Evolutionary conservation across 306 rosid species (phyloP).

Genomic region (Cicer chorassanicum): DNA sequence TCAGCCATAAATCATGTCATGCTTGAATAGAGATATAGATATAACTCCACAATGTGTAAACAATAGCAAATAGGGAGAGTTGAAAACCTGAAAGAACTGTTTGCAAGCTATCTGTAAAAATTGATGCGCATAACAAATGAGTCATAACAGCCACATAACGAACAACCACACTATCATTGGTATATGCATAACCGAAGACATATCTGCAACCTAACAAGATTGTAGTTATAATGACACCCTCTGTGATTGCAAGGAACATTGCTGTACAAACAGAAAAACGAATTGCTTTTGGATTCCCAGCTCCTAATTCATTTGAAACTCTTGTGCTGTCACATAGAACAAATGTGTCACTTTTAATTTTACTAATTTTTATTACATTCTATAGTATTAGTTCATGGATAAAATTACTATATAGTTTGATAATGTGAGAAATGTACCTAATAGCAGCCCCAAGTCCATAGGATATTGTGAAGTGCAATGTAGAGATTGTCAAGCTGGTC

Average conservation of each 20-base stretch:
- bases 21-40: neutral
- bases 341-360: conserved; percentile 25
- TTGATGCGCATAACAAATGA: conserved; percentile 50
- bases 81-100: conserved; percentile 53
- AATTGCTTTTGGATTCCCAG: conserved; percentile 51
- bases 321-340: conserved; percentile 42
- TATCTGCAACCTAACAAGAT: conserved; percentile 36
- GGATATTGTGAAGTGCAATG: conserved; percentile 64
- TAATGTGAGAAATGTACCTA: conserved; percentile 48
- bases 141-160: conserved; percentile 40
- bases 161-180: conserved; percentile 47
- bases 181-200: conserved; percentile 51
- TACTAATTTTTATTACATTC: neutral
- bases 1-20: neutral
- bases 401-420: conserved; percentile 6
- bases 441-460: conserved; percentile 70
- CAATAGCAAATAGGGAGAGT: neutral
- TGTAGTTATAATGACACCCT: conserved; percentile 40
- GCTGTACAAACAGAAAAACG: conserved; percentile 33
- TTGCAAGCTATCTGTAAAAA: conserved; percentile 53
- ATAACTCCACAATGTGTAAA: neutral
- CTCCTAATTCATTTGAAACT: conserved; percentile 60
- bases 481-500: conserved; percentile 65
- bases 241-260: conserved; percentile 43
- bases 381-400: neutral